Evolutionary conservation across 78 protist genomes (phyloP).

Genomic region (Trichosphaerium sp.): DNA sequence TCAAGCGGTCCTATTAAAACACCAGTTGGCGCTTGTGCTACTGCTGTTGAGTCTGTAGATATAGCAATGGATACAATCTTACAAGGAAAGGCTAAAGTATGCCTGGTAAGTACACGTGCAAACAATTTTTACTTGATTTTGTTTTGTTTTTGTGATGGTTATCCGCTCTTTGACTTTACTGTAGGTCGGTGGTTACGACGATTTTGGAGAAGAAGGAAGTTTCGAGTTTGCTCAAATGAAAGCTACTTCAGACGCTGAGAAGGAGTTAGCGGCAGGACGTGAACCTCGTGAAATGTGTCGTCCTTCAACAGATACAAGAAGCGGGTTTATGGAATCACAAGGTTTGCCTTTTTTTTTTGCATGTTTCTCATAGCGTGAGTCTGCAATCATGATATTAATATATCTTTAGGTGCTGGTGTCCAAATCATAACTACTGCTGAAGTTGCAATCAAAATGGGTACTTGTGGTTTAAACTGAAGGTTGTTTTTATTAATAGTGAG

Average conservation of each 20-base stretch:
- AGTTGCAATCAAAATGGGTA: constrained; percentile 50
- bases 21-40: constrained; percentile 71
- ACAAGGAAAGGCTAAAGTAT: constrained; percentile 43
- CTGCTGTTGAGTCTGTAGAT: constrained; percentile 59
- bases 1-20: constrained; percentile 58
- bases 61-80: constrained; percentile 34
- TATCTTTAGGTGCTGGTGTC: constrained; percentile 19
- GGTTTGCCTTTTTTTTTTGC: background rate
- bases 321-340: constrained; percentile 55
- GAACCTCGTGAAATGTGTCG: constrained; percentile 36
- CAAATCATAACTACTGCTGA: constrained; percentile 46
- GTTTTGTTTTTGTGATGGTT: background rate
- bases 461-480: no score
- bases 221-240: constrained; percentile 52
- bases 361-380: no score
- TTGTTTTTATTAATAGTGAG: no score
- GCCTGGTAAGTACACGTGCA: background rate
- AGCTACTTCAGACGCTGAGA: constrained; percentile 27
- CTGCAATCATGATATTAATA: background rate
- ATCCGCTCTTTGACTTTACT: no score
- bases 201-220: constrained; percentile 13
- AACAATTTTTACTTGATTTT: background rate
- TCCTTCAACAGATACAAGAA: constrained; percentile 36
- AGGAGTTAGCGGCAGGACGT: constrained; percentile 21
- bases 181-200: constrained; percentile 49